These are phyloP conservation scores for Clarireedia homoeocarpa DNA, from an alignment of 2,329 filamentous ascomycete genomes.

Conservation along the genomic window DNA sequence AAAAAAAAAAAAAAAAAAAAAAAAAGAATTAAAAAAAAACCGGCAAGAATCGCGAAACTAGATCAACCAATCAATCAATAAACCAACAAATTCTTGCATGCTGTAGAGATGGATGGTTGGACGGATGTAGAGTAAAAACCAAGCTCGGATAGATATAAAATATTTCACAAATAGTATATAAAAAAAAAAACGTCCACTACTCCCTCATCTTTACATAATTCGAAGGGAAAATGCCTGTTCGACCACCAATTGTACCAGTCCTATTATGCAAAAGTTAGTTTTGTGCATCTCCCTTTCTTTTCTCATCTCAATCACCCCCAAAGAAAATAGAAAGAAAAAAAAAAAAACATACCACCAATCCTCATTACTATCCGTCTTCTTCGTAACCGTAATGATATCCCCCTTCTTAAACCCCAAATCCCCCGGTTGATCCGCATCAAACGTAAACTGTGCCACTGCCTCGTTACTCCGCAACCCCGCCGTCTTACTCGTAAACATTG, in stretches of 20 bases:
- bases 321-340: not conserved
- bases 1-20: no score
- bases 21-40: no score
- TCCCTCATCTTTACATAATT: constrained; percentile 64
- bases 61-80: no score
- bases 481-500: constrained; percentile 61
- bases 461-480: constrained; percentile 61
- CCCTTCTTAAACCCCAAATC: constrained; percentile 97
- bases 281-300: not conserved
- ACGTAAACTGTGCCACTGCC: constrained; percentile 85
- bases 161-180: no score
- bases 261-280: constrained; percentile 31
- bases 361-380: constrained; percentile 86
- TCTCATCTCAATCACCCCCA: not conserved
- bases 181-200: constrained; percentile 20
- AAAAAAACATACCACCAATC: constrained; percentile 74
- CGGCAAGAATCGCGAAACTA: no score
- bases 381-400: constrained; percentile 88
- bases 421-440: constrained; percentile 87
- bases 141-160: no score
- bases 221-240: constrained; percentile 89
- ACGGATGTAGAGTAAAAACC: no score
- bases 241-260: constrained; percentile 82
- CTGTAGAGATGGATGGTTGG: no score
- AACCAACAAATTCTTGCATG: no score